phyloP scores from a whole-genome alignment of 1,284 basidiomycete species.

The Apiotrichum mycotoxinovorans region DNA sequence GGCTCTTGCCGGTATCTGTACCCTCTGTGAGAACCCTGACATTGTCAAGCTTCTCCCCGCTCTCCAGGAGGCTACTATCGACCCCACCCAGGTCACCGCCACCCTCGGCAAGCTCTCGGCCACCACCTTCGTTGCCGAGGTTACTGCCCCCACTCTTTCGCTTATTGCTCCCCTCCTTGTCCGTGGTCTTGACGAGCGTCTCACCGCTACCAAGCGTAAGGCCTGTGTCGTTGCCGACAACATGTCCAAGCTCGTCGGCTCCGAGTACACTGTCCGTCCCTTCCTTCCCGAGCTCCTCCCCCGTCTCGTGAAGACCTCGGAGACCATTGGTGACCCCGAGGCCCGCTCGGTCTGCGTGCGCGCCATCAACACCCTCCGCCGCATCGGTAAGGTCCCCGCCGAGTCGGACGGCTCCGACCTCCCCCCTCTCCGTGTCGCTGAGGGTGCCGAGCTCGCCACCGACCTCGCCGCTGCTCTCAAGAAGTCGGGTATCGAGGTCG shows the following conservation, averaged over 20 bases:
- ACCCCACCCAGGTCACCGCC: constrained; percentile 97
- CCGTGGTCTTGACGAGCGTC: constrained; percentile 92
- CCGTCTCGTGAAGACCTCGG: constrained; percentile 88
- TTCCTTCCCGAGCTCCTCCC: constrained; percentile 95
- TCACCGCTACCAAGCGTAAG: constrained; percentile 93
- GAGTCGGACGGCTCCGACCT: constrained; percentile 82
- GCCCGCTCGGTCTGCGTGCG: constrained; percentile 83
- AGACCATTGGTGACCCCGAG: constrained; percentile 89
- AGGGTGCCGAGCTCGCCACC: constrained; percentile 63
- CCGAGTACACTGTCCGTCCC: constrained; percentile 86
- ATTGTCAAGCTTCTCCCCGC: constrained; percentile 3
- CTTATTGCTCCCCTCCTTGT: constrained; percentile 97
- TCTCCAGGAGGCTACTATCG: constrained; percentile 76
- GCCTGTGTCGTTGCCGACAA: constrained; percentile 96
- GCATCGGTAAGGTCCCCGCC: constrained; percentile 81
- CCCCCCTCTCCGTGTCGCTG: constrained; percentile 71
- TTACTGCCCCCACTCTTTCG: constrained; percentile 97
- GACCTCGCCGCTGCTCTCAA: constrained; percentile 74
- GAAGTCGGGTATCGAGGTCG: constrained; percentile 68
- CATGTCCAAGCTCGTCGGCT: constrained; percentile 98
- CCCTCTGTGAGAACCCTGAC: constrained; percentile 77
- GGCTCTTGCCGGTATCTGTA: constrained; percentile 43
- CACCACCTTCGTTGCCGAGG: constrained; percentile 99
- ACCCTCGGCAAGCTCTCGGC: constrained; percentile 95
- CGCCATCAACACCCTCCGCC: constrained; percentile 87